phyloP scores from a whole-genome alignment of 2,329 filamentous ascomycete genomes.

The Alternaria ventricosa region DNA sequence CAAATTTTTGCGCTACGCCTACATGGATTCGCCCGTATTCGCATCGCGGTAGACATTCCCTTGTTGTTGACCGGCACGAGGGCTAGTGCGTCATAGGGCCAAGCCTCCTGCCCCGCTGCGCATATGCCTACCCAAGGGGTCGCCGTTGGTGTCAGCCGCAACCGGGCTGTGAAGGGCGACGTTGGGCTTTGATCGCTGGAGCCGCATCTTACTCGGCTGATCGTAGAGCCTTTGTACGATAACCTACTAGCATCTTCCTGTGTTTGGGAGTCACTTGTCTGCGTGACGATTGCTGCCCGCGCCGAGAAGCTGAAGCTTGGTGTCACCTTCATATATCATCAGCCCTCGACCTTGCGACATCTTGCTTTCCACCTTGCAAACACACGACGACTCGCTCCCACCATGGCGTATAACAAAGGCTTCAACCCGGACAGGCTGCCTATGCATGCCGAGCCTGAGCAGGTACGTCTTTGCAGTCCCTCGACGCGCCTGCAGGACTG shows the following conservation, averaged over 20 bases:
- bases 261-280: not conserved
- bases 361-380: conserved; percentile 4
- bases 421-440: conserved; percentile 96
- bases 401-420: conserved; percentile 91
- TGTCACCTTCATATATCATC: conserved; percentile 27
- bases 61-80: conserved; percentile 1
- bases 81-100: conserved; percentile 32
- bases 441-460: conserved; percentile 82
- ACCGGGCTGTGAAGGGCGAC: conserved; percentile 26
- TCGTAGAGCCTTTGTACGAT: not conserved
- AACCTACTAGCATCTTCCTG: conserved; percentile 7
- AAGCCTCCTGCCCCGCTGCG: conserved; percentile 25
- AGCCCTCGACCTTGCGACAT: conserved; percentile 9
- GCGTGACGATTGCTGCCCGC: conserved; percentile 8
- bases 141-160: conserved; percentile 32
- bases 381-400: conserved; percentile 13
- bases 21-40: not conserved
- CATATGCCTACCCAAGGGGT: conserved; percentile 8
- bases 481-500: not conserved
- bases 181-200: conserved; percentile 27
- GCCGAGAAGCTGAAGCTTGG: conserved; percentile 15
- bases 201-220: conserved; percentile 8
- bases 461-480: conserved; percentile 56
- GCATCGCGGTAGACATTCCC: not conserved
- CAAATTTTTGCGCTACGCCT: not conserved